Percentiles rank a stretch among this genome's conserved stretches.
phyloP scores from a whole-genome alignment of 768 basidiomycete genomes.

The Mycena metata region DNA sequence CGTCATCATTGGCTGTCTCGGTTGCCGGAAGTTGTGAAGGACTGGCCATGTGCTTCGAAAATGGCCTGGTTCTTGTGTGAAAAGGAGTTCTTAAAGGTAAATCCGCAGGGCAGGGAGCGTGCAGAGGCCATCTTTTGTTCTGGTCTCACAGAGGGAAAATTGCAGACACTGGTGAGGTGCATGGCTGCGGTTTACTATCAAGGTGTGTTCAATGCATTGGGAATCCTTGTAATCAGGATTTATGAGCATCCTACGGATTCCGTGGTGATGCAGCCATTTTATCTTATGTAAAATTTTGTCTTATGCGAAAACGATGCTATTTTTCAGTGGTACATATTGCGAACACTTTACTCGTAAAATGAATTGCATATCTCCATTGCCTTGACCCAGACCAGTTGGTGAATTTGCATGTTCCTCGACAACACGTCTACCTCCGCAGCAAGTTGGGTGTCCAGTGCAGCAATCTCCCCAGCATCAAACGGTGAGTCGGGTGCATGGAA shows the following conservation, averaged over 20 bases:
- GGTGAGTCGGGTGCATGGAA: conserved; percentile 17
- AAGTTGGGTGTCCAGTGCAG: background rate
- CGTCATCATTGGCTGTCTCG: conserved; percentile 7
- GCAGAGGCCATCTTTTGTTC: background rate
- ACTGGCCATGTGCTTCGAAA: conserved; percentile 3
- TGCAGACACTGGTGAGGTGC: background rate
- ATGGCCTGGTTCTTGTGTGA: conserved; percentile 7
- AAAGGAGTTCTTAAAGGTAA: background rate
- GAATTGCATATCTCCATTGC: conserved; percentile 9
- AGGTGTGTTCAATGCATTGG: conserved; percentile 11
- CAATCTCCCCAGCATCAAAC: background rate
- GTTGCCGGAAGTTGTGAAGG: conserved; percentile 1
- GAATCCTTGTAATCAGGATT: conserved; percentile 3
- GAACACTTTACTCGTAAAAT: conserved; percentile 5
- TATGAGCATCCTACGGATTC: background rate
- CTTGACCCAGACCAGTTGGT: conserved; percentile 1
- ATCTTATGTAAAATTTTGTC: background rate
- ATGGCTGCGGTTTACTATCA: conserved; percentile 6
- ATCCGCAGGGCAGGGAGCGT: background rate
- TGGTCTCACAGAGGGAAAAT: background rate
- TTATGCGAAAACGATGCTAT: no score
- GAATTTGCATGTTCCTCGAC: conserved; percentile 11
- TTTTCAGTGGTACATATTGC: no score
- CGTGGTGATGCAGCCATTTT: background rate
- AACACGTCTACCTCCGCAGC: background rate